phyloP scores from a whole-genome alignment of 306 rosid genomes.

The Abrus precatorius region DNA sequence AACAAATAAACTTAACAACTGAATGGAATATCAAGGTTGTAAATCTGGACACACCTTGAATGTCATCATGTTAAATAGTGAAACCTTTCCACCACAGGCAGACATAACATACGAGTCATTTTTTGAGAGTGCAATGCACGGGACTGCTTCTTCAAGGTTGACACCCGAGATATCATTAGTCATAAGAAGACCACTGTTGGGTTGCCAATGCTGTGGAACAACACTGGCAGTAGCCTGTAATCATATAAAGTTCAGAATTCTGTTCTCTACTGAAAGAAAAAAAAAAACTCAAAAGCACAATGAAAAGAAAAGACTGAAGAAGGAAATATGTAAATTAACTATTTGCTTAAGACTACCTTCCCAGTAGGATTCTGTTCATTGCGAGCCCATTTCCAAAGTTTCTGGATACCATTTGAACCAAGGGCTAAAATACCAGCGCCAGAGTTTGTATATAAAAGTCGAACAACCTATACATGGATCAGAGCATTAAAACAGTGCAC shows the following conservation, averaged over 20 bases:
- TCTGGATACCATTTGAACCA: slow-evolving; percentile 86
- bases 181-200: slow-evolving; percentile 85
- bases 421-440: slow-evolving; percentile 89
- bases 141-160: slow-evolving; percentile 85
- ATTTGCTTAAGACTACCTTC: slow-evolving; percentile 62
- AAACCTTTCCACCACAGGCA: slow-evolving; percentile 89
- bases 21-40: slow-evolving; percentile 19
- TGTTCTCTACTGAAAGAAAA: slow-evolving; percentile 41
- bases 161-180: slow-evolving; percentile 77
- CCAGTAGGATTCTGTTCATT: slow-evolving; percentile 74
- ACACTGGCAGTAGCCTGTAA: slow-evolving; percentile 89
- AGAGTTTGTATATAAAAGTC: slow-evolving; percentile 79
- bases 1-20: slow-evolving; percentile 35
- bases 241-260: slow-evolving; percentile 51
- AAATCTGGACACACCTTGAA: slow-evolving; percentile 65
- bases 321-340: slow-evolving; percentile 18
- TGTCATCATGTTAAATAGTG: slow-evolving; percentile 82
- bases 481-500: slow-evolving; percentile 15
- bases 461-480: slow-evolving; percentile 66
- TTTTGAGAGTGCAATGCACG: slow-evolving; percentile 86
- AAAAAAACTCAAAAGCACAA: slow-evolving; percentile 21
- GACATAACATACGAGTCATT: slow-evolving; percentile 89
- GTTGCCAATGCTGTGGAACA: slow-evolving; percentile 90
- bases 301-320: slow-evolving; percentile 28
- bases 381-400: slow-evolving; percentile 89